Evolutionary conservation across 805 yeast species (phyloP).

Genomic region (Starmerella lactis-condensi): DNA sequence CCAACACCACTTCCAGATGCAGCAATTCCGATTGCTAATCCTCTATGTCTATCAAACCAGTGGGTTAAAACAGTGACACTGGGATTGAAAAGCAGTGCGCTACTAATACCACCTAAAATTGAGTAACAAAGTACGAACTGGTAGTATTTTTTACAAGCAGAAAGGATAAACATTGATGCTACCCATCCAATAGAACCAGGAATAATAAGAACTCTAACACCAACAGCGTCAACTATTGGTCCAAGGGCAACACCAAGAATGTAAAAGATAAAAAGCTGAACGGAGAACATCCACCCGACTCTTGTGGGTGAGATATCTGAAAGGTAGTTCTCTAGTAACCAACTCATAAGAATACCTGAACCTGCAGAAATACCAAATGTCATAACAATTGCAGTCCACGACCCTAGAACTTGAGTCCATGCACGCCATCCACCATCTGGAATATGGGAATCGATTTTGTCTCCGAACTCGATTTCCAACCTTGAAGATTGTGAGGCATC

Average conservation of each 20-base stretch:
- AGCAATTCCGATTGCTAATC: conserved; percentile 40
- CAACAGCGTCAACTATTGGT: conserved; percentile 38
- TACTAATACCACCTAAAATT: conserved; percentile 30
- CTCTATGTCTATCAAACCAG: conserved; percentile 39
- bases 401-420: conserved; percentile 34
- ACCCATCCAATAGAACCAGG: conserved; percentile 29
- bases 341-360: conserved; percentile 48
- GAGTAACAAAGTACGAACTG: conserved; percentile 41
- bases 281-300: conserved; percentile 47
- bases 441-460: conserved; percentile 2
- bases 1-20: conserved; percentile 49
- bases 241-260: conserved; percentile 32
- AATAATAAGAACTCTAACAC: conserved; percentile 29
- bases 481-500: too few species aligned
- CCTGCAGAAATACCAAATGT: conserved; percentile 48
- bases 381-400: conserved; percentile 36
- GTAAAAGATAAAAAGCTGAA: conserved; percentile 22
- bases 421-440: conserved; percentile 40
- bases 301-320: conserved; percentile 28
- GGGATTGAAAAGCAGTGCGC: conserved; percentile 31
- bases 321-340: conserved; percentile 36
- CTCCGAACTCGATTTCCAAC: conserved; percentile 5
- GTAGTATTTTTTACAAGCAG: conserved; percentile 32
- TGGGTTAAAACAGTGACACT: conserved; percentile 37
- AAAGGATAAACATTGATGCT: conserved; percentile 33